A percentile compares a stretch with the other conserved stretches of the same genome.
These are phyloP conservation scores for Trichoderma gamsii DNA, from an alignment of 495 filamentous ascomycete species.

Conservation along the genomic window DNA sequence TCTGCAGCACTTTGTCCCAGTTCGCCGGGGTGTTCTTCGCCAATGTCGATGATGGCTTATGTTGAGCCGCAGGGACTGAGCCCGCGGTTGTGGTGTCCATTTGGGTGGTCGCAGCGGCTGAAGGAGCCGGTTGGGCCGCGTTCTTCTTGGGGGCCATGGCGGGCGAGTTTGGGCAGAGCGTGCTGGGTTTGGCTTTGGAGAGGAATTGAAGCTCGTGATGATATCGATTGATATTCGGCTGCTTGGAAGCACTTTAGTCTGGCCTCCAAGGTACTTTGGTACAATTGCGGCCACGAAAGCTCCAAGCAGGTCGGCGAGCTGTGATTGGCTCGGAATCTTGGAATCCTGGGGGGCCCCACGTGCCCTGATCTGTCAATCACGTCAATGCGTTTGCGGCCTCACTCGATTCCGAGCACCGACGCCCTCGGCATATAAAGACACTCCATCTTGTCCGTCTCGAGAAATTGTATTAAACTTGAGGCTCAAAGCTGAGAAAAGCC, in stretches of 20 bases:
- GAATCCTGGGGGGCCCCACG: neutral
- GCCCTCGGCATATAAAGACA: neutral
- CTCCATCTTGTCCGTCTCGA: neutral
- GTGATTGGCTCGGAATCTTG: constrained; percentile 3
- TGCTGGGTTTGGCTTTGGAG: neutral
- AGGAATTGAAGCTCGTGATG: neutral
- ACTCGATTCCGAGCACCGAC: constrained; percentile 2
- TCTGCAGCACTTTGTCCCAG: constrained; percentile 40
- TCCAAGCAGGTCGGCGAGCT: constrained; percentile 11
- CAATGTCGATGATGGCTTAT: constrained; percentile 20
- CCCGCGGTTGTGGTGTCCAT: constrained; percentile 20
- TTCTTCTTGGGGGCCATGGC: constrained; percentile 36
- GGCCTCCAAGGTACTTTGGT: neutral
- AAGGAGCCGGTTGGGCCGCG: constrained; percentile 19
- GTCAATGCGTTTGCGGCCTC: constrained; percentile 3
- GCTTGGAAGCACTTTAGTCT: constrained; percentile 1
- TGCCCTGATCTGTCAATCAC: neutral
- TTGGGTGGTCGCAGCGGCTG: constrained; percentile 22
- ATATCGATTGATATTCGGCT: neutral
- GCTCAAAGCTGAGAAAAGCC: neutral
- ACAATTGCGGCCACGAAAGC: constrained; percentile 13
- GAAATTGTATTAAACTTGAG: neutral
- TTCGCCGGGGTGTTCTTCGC: constrained; percentile 22
- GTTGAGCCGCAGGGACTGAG: constrained; percentile 25
- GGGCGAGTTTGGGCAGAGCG: constrained; percentile 3